Evolutionary conservation across 1,284 basidiomycete genomes (phyloP).

Genomic region (Leccinum griseonigrum): DNA sequence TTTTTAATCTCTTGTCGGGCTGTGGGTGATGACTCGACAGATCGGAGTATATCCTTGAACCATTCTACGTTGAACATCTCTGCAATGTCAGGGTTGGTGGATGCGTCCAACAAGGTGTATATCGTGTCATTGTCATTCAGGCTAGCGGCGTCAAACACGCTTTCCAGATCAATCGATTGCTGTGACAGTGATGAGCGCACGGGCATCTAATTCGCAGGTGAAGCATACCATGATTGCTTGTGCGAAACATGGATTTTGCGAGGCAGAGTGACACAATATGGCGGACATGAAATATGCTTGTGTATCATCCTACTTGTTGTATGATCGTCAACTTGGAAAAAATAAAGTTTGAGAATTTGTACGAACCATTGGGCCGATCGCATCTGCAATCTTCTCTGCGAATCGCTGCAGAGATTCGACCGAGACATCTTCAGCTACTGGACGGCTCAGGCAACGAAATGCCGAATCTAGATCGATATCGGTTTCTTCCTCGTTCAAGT

Average conservation of each 20-base stretch:
- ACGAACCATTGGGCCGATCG: constrained; percentile 52
- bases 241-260: constrained; percentile 52
- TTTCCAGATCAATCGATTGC: constrained; percentile 52
- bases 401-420: constrained; percentile 49
- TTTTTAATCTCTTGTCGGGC: constrained; percentile 41
- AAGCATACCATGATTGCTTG: constrained; percentile 44
- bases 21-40: constrained; percentile 40
- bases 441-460: constrained; percentile 48
- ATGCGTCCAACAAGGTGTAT: constrained; percentile 55
- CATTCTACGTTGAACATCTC: constrained; percentile 36
- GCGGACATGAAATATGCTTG: constrained; percentile 60
- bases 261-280: constrained; percentile 58
- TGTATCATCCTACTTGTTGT: constrained; percentile 44
- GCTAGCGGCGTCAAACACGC: constrained; percentile 51
- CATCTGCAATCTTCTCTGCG: constrained; percentile 49
- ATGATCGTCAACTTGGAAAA: constrained; percentile 6
- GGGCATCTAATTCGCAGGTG: background rate
- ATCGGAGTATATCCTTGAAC: constrained; percentile 39
- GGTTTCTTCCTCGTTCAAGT: constrained; percentile 45
- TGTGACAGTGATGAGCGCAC: constrained; percentile 28
- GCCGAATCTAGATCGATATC: constrained; percentile 55
- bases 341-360: background rate
- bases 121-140: constrained; percentile 54
- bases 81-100: constrained; percentile 62
- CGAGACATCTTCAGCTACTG: constrained; percentile 53